Conservation (phyloP, 768 basidiomycete species). For the Leccinum arenicola region DNA sequence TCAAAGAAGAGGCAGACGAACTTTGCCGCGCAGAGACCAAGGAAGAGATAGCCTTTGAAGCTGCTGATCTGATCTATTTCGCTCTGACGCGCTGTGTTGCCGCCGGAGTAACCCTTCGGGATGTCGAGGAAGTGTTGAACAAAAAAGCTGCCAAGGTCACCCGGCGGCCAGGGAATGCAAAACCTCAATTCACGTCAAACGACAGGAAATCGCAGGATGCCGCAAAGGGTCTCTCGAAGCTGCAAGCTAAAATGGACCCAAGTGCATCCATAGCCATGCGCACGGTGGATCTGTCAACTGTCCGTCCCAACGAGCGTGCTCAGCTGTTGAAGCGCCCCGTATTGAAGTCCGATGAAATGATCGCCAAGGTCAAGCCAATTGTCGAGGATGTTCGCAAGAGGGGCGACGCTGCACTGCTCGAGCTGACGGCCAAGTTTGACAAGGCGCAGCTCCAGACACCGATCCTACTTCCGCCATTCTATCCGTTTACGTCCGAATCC, state of each 20-base stretch:
- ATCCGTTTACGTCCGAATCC: constrained; percentile 24
- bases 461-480: constrained; percentile 77
- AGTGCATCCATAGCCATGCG: constrained; percentile 73
- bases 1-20: constrained; percentile 98
- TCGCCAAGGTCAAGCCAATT: constrained; percentile 90
- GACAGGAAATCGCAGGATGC: constrained; percentile 21
- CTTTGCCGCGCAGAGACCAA: constrained; percentile 78
- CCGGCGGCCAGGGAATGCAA: constrained; percentile 87
- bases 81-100: constrained; percentile 81
- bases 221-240: constrained; percentile 28
- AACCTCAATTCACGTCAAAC: constrained; percentile 63
- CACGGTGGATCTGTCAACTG: constrained; percentile 54
- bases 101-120: constrained; percentile 75
- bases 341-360: constrained; percentile 59
- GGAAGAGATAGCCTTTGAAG: constrained; percentile 90
- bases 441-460: constrained; percentile 68
- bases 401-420: constrained; percentile 84
- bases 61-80: constrained; percentile 94
- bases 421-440: constrained; percentile 93
- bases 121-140: constrained; percentile 84
- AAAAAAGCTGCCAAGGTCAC: constrained; percentile 83
- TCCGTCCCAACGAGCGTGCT: constrained; percentile 52
- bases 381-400: constrained; percentile 80
- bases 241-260: constrained; percentile 22
- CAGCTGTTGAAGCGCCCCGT: constrained; percentile 85